Conservation (phyloP, 306 rosid genomes). For the Fragaria nilgerrensis region DNA sequence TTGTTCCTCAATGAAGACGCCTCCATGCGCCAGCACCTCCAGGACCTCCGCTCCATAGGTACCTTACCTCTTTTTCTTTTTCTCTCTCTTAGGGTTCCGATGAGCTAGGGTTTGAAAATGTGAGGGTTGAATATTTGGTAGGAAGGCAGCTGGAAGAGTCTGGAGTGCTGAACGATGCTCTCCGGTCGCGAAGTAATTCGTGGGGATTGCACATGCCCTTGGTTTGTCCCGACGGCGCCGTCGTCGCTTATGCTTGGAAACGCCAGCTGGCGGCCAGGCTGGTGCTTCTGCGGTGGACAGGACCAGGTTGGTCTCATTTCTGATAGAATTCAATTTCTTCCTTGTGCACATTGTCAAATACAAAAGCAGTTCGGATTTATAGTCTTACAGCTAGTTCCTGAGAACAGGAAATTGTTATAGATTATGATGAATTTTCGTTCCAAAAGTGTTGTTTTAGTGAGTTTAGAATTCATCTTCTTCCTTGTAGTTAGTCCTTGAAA, state of each 20-base stretch:
- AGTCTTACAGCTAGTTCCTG: background rate
- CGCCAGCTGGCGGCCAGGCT: constrained; percentile 90
- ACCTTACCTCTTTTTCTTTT: background rate
- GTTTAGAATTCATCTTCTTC: too few relatives aligned
- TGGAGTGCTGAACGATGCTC: constrained; percentile 77
- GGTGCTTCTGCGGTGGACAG: constrained; percentile 92
- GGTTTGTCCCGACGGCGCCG: constrained; percentile 94
- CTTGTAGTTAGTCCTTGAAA: too few relatives aligned
- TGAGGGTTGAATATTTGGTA: constrained; percentile 25
- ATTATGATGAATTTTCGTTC: too few relatives aligned
- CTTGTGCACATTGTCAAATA: background rate
- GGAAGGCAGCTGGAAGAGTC: constrained; percentile 88
- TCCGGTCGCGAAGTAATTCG: constrained; percentile 72
- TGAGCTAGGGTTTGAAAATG: background rate
- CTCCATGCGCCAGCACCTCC: constrained; percentile 80
- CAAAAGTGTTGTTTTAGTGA: too few relatives aligned
- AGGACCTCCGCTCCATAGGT: constrained; percentile 83
- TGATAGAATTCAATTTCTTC: background rate
- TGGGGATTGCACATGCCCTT: constrained; percentile 97
- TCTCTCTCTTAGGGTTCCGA: background rate
- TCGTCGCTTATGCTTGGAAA: constrained; percentile 96
- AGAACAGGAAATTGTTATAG: too few relatives aligned
- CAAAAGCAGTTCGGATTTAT: background rate
- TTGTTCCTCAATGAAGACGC: constrained; percentile 71
- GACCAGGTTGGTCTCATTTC: constrained; percentile 51